Evolutionary conservation across 2,329 filamentous ascomycete species (phyloP), one percentile per base, ranked within the genome.

Genomic region (Exophiala spinifera): DNA sequence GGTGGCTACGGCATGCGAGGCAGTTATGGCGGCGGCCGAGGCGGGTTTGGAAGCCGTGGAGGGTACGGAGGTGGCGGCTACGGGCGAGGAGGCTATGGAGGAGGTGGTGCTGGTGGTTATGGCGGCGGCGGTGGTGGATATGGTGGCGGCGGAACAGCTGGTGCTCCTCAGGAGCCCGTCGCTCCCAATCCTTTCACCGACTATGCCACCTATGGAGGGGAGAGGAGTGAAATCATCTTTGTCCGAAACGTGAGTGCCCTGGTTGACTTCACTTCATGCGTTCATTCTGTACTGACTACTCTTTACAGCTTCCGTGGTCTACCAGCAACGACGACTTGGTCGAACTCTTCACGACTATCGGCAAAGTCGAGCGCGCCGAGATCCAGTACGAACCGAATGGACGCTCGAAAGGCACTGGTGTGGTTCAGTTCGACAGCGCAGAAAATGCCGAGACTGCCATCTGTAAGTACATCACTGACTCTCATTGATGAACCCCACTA

Each of bases 311-410:
- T 60, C 94, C 94, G 11, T 99, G 94, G 94, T 97, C 94, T 23
- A 99, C 94, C 14, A 96, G 91, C 77, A 97, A 99, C 69, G 94
- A 99, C 60, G 94, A 99, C 72, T 79, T 99, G 21, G 84, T 97
- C 53, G 94, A 99, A 70, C 81, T 99, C 17, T 99, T 99, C 78
- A 91, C 88, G 15, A 99, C 94, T 10, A 99, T 99, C 67, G 94
- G 94, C 61, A 96, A 96, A 72, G 94, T 99, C 56, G 91, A 96
- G 67, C 91, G 94, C 66, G 94, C 94, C n/a, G 94, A 99, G 75
- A 97, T 99, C 53, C 94, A 99, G 74, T 97, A 99, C 68, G 94
- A 99, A 72, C 88, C 89, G 3, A 97, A 95, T 67, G 94, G 94
- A 43, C 89, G 94, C 65, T 99, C 94, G 56, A 88, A 91, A 61